A percentile compares a stretch with the other conserved stretches of the same genome.
Evolutionary conservation across 2,329 filamentous ascomycete species (phyloP).

Genomic region (Trichothecium sympodiale): DNA sequence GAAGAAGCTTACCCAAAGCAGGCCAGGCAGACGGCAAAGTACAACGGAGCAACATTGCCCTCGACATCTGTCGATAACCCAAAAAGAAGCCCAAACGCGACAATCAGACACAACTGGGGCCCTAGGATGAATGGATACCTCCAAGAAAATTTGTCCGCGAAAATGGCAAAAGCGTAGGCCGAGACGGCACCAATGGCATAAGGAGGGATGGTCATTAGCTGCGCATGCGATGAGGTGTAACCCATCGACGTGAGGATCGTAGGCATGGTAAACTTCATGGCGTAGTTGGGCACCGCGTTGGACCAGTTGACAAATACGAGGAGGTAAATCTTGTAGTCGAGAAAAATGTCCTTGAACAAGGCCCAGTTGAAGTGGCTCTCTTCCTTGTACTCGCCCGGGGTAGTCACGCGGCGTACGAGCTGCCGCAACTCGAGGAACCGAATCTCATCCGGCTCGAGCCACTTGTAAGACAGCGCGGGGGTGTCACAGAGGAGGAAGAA

Average conservation of each 20-base stretch:
- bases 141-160: constrained; percentile 25
- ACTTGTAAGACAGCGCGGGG: constrained; percentile 20
- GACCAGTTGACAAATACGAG: constrained; percentile 31
- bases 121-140: constrained; percentile 26
- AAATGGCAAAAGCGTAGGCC: constrained; percentile 18
- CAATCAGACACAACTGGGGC: constrained; percentile 21
- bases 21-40: constrained; percentile 31
- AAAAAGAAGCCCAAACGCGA: constrained; percentile 24
- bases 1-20: constrained; percentile 16
- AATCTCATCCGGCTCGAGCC: constrained; percentile 27
- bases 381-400: constrained; percentile 12
- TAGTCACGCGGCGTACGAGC: constrained; percentile 15
- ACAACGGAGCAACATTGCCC: constrained; percentile 27
- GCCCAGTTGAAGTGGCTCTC: constrained; percentile 20
- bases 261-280: constrained; percentile 23
- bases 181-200: constrained; percentile 22
- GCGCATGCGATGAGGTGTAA: constrained; percentile 19
- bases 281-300: constrained; percentile 24
- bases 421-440: constrained; percentile 27
- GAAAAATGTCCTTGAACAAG: constrained; percentile 25
- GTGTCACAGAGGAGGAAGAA: constrained; percentile 35
- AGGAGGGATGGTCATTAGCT: constrained; percentile 23
- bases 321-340: constrained; percentile 34
- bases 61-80: constrained; percentile 22
- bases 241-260: constrained; percentile 29